Evolutionary conservation across 2,329 filamentous ascomycete species (phyloP), one percentile per base, ranked within the genome.

Genomic region (Pseudocercospora fijiensis): DNA sequence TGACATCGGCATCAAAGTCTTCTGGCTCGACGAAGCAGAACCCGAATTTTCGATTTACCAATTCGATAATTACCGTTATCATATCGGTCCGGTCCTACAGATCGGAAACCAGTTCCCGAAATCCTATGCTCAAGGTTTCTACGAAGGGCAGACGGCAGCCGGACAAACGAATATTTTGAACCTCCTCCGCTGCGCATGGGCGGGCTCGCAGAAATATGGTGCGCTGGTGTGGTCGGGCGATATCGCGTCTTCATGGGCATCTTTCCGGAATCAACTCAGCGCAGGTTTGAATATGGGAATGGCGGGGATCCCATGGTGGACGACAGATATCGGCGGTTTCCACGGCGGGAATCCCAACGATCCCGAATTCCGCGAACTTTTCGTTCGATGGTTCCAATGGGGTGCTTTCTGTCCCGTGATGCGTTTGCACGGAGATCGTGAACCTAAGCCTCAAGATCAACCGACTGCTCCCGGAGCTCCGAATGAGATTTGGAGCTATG

Each of bases 1-100:
- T 69, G 75, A 80, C 56, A 84, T 84, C 60, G 88, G 88, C 1
- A 85, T 90, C 73, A 82, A 83, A 63, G 75, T 84, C 0, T 90
- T 89, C 74, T 90, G 88, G 87, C 80, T 90, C 0, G 88, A 90
- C 67, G 87, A 90, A 72, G 87, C 87, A 0, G 87, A 90, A 69
- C 87, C 87, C 0, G 87, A 90, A 71, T 89, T 88, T 69, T 79
- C 76, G 0, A 79, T 80, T 10, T 89, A 90, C 72, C 86, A 89
- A 71, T 89, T 88, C 70, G 87, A 89, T 61, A 85, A 85, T 67
- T 89, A 86, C 72, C 82, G 86, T 18, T 88, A 88, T 73, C 79
- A 84, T 65, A 75, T 76, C 1, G 85, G 86, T 0, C 76, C 83
- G 2, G 83, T 85, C 63, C 67, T 85, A 5, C 75, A 78, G 10